Evolutionary conservation across 768 basidiomycete genomes (phyloP), one percentile per base, ranked within the genome.

Genomic region (Rhodotorula kratochvilovae): DNA sequence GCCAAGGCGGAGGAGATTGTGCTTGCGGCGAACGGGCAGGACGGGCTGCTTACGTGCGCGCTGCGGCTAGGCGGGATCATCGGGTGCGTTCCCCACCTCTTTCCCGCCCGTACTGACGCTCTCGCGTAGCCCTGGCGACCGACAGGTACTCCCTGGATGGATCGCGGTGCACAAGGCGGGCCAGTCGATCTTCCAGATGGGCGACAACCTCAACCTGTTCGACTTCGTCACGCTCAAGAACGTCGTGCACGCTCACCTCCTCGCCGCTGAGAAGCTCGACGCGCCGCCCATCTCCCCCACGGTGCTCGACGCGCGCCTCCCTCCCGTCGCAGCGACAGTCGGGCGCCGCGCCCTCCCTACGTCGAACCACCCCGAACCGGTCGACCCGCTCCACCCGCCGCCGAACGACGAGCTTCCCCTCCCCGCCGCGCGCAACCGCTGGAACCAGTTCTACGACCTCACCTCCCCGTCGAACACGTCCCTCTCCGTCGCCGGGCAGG

Each of bases 161-260:
- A 87, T 87, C 79, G 82, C 87, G 67, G 92, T 89, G 11, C 89
- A 90, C 79, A 84, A 89, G 76, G 84, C 86, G 57, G 86, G 87
- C 21, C 90, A 96, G 79, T 91, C 92, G 0, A 87, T 89, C 72
- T 90, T 91, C 84, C 94, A 97, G 81, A 88, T 99, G 74, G 96
- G 96, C 57, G 84, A 89, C 81, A 96, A 97, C 81, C 87, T 85
- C 69, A 97, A 98, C 79, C 81, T 98, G 10, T 92, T 91, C 77
- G 96, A 98, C 81, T 93, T 89, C 86, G 96, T 94, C 10, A 95
- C 96, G 77, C 91, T 98, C 75, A 90, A 87, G 61, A 99, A 99
- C 79, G 88, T 94, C 71, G 95, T 92, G 4, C 86, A 89, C 76
- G 94, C 93, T 3, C 96, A 99, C 79, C 83, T 99, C 25, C 86